Base-by-base conservation (phyloP, 148 eudicot species). In the Camellia granthamiana region DNA sequence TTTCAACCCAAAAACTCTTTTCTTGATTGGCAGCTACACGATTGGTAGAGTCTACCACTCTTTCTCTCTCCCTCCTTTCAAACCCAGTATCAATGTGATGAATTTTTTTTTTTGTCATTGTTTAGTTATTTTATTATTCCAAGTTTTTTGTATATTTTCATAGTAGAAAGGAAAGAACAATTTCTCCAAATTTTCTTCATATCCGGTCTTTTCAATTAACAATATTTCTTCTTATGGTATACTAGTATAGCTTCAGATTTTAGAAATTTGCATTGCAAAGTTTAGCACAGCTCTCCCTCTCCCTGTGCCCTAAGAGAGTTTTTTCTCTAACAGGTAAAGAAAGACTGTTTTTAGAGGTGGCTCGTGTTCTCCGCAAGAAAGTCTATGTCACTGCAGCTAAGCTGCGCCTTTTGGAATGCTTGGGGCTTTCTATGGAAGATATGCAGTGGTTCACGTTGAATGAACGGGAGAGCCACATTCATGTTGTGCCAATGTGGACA, bases 401-500 rank as follows among this genome's bases (percentile, higher is more conserved):
- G 84, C 82, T 96, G 80, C 93, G 94, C 55, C 71, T 93, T 65
- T 88, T 93, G 81, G 90, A 93, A 84, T 96, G 99, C 81, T 86
- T 96, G 80, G 97, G 86, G 59, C 84, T 93, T 55, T 85, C 93
- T 6, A 71, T 72, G 21, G 97, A 96, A 86, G 98, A 93, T 83
- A 91, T 90, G 92, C 95, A 87, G 79, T 92, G 93, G 97, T 78
- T 96, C 66, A 96, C 99, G 5, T 52, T 65, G 72, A 91, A 92
- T 74, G 99, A 92, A 76, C 76, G 78, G 71, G 99, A 96, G 86
- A 92, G 95, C 88, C 92, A 96, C 63, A 93, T 96, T 80, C 99
- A 96, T 84, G 91, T 96, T 47, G 99, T 93, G 66, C 99, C 98
- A 60, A 87, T 96, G 97, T 96, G 99, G 99, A 88, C 93, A 59